Evolutionary conservation across 305 asterid genomes (phyloP).

Genomic region (Fraxinus velutina): DNA sequence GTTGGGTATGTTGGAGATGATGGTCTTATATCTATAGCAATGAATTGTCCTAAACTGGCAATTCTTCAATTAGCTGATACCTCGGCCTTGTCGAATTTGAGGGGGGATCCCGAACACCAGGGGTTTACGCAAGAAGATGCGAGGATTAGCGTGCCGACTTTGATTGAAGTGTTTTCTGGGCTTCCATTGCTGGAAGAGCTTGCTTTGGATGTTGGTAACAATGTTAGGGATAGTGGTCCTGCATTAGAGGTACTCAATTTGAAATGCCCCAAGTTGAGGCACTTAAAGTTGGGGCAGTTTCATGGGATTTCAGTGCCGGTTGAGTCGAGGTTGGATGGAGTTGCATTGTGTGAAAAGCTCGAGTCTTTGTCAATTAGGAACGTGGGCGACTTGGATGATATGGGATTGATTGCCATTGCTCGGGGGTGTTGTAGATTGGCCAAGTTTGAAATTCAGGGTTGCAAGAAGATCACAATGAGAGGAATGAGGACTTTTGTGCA

Average conservation of each 20-base stretch:
- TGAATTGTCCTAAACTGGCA: slow-evolving; percentile 56
- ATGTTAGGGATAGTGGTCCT: slow-evolving; percentile 68
- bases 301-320: slow-evolving; percentile 71
- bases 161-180: slow-evolving; percentile 77
- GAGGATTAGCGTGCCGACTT: slow-evolving; percentile 43
- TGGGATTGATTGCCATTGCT: slow-evolving; percentile 83
- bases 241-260: slow-evolving; percentile 68
- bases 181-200: slow-evolving; percentile 68
- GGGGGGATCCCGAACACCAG: slow-evolving; percentile 55
- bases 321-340: slow-evolving; percentile 68
- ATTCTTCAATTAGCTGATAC: slow-evolving; percentile 79
- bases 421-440: slow-evolving; percentile 73
- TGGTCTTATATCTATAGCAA: slow-evolving; percentile 48
- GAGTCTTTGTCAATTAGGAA: slow-evolving; percentile 59
- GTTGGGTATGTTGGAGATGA: slow-evolving; percentile 70
- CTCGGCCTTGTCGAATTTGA: slow-evolving; percentile 38
- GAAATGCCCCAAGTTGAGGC: slow-evolving; percentile 62
- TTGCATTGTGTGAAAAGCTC: slow-evolving; percentile 71
- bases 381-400: slow-evolving; percentile 68
- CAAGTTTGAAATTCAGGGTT: slow-evolving; percentile 72
- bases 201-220: slow-evolving; percentile 60
- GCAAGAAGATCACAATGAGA: slow-evolving; percentile 56
- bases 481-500: slow-evolving; percentile 76
- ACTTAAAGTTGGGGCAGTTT: slow-evolving; percentile 67
- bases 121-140: slow-evolving; percentile 60